A percentile compares a stretch with the other conserved stretches of the same genome.
These are phyloP conservation scores for Pythium volutum DNA, from an alignment of 352 stramenopile species.

Conservation along the genomic window DNA sequence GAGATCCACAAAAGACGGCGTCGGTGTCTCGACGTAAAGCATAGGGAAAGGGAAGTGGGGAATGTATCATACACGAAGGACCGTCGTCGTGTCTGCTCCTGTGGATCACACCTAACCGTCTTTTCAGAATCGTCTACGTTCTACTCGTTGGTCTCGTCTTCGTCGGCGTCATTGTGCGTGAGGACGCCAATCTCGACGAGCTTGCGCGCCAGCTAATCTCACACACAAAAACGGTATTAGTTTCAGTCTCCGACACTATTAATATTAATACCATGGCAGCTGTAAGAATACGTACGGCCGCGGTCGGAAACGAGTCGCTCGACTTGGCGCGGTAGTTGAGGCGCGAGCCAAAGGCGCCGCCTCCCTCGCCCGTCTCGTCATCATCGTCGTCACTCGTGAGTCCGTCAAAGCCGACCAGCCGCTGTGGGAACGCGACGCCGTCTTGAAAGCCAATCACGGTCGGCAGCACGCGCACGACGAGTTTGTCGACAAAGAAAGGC, in stretches of 20 bases:
- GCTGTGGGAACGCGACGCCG: constrained; percentile 88
- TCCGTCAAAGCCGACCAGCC: constrained; percentile 92
- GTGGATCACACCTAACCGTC: no score
- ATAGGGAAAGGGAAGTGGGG: background rate
- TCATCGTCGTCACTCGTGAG: constrained; percentile 79
- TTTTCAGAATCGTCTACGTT: background rate
- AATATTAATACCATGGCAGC: no score
- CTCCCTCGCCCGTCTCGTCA: constrained; percentile 41
- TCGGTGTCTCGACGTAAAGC: constrained; percentile 2
- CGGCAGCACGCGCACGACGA: constrained; percentile 92
- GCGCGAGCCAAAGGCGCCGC: constrained; percentile 36
- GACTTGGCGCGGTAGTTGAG: constrained; percentile 38
- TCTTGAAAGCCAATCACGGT: constrained; percentile 92
- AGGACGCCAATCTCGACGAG: constrained; percentile 62
- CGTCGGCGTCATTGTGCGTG: constrained; percentile 38
- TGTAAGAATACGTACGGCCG: constrained; percentile 37
- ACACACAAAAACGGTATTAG: background rate
- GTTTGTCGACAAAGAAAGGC: constrained; percentile 94
- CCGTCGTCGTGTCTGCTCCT: background rate
- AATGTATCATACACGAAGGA: constrained; percentile 6
- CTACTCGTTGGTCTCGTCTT: constrained; percentile 27
- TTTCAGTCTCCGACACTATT: background rate
- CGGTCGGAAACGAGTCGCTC: constrained; percentile 60
- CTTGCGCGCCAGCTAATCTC: constrained; percentile 58
- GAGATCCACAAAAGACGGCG: background rate